Evolutionary conservation across 345 rosid genomes (phyloP).

Genomic region (Punica granatum): DNA sequence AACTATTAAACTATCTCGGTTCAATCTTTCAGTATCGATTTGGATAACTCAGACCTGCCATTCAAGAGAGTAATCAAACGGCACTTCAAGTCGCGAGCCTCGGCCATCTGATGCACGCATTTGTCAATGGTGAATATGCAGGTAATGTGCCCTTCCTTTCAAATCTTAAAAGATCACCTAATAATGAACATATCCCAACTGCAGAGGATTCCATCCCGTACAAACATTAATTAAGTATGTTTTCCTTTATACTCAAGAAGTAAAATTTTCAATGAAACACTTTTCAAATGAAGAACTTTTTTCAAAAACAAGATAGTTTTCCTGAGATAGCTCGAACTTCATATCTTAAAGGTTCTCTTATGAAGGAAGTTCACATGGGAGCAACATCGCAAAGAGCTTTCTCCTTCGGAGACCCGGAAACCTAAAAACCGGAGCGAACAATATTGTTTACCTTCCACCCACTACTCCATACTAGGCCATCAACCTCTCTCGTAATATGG

Average conservation of each 20-base stretch:
- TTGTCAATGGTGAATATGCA: constrained; percentile 32
- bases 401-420: constrained; percentile 24
- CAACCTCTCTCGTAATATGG: too few relatives aligned
- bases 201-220: too few relatives aligned
- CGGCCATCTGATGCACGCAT: constrained; percentile 34
- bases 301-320: too few relatives aligned
- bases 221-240: too few relatives aligned
- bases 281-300: background rate
- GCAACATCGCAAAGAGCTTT: constrained; percentile 37
- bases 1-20: background rate
- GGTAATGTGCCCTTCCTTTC: constrained; percentile 13
- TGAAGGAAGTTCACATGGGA: constrained; percentile 39
- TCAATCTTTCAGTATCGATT: constrained; percentile 21
- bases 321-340: background rate
- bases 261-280: too few relatives aligned
- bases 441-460: too few relatives aligned
- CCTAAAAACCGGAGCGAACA: constrained; percentile 29
- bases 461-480: too few relatives aligned
- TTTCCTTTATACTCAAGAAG: too few relatives aligned
- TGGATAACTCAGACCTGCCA: constrained; percentile 25
- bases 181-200: too few relatives aligned
- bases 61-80: constrained; percentile 17
- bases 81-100: constrained; percentile 33
- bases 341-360: background rate
- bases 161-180: too few relatives aligned